phyloP scores from a whole-genome alignment of 2,329 filamentous ascomycete species.

The Aciculosporium take region DNA sequence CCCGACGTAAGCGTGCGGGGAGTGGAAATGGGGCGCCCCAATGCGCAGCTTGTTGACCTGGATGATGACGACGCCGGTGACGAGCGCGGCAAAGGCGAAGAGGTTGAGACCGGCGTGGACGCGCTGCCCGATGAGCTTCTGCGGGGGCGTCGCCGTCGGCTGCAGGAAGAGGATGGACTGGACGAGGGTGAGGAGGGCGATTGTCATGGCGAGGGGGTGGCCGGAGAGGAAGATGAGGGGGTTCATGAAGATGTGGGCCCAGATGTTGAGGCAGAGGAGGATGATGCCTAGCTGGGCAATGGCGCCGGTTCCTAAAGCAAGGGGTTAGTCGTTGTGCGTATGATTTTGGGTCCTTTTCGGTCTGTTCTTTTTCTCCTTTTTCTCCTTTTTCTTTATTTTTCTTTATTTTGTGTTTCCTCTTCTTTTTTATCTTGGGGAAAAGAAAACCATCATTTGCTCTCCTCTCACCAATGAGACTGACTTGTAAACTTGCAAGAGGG shows the following conservation, averaged over 20 bases:
- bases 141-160: slow-evolving; percentile 56
- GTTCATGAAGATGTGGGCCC: slow-evolving; percentile 59
- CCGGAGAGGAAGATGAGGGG: slow-evolving; percentile 69
- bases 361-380: no score
- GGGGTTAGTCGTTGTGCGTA: neutral
- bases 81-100: slow-evolving; percentile 45
- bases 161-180: slow-evolving; percentile 78
- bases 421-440: no score
- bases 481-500: no score
- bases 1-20: slow-evolving; percentile 71
- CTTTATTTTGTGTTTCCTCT: no score
- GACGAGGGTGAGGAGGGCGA: slow-evolving; percentile 59
- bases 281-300: slow-evolving; percentile 67
- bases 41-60: slow-evolving; percentile 71
- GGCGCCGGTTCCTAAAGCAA: slow-evolving; percentile 54
- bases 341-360: no score
- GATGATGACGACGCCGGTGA: slow-evolving; percentile 55
- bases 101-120: slow-evolving; percentile 59
- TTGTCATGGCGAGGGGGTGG: slow-evolving; percentile 59
- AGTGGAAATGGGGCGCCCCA: slow-evolving; percentile 59
- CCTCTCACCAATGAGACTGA: no score
- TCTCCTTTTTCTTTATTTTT: no score
- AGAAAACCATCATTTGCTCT: no score
- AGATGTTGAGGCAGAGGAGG: slow-evolving; percentile 62
- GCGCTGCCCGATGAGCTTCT: slow-evolving; percentile 50